Evolutionary conservation across 495 filamentous ascomycete genomes (phyloP), one percentile per base, ranked within the genome.

Genomic region (Cercophora samala): DNA sequence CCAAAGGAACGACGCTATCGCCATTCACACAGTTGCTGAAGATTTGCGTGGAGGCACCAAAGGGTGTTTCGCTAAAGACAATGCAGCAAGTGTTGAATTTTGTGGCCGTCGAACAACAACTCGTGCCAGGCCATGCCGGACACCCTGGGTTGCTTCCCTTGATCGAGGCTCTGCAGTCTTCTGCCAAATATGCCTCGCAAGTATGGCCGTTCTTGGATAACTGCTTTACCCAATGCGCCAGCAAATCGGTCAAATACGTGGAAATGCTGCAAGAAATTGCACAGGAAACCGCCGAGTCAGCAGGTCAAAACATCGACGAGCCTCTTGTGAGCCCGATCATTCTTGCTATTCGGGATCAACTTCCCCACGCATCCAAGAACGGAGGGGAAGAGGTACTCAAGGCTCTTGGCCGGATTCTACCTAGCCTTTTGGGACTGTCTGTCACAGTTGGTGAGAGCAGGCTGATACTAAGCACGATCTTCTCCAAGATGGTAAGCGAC

Each of bases 121-220:
- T 81, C 76, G 72, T 87, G 73, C 74, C 72, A 11, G 70, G 72
- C 11, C 60, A 77, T 73, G 23, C 64, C n/a, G 68, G 58, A n/a
- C 74, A 76, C 21, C 76, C 82, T 24, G 80, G 85, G 32, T 69
- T 90, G 17, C 76, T 84, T 62, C 80, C 82, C 22, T 76, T 92
- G 5, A 72, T 90, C 29, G 74, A 80, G 4, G 80, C 83, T 46
- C 73, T 91, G 5, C 74, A 64, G 58, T 60, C 53, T 54, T 67
- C 71, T 8, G 55, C 67, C 1, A 59, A 60, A 2, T 29, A 15
- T 5, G 25, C 69, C 17, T 52, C 69, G 3, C 64, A 59, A 8
- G 67, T 87, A 1, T 86, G 87, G 75, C 67, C 84, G 4, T 97
- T 94, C 69, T 73, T 97, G 62, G 93, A 97, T 67, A 91, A 93